Conservation (phyloP, 306 rosid species). For the Glycine tomentella region DNA sequence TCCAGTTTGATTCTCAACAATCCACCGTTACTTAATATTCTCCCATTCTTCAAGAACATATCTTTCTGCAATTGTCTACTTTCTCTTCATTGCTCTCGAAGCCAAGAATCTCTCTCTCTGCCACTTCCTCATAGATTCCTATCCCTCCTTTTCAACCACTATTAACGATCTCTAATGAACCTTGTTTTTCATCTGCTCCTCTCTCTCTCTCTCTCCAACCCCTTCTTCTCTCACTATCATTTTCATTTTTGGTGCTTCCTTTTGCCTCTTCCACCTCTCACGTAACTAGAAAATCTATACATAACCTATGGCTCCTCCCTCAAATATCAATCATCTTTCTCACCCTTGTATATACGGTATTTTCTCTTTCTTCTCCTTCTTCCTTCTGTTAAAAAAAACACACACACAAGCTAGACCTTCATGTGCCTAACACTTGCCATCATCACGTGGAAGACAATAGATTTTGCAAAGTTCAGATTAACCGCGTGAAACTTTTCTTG, state of each 20-base stretch:
- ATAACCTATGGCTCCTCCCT: slow-evolving; percentile 63
- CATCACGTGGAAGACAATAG: slow-evolving; percentile 15
- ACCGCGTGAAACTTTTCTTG: slow-evolving; percentile 10
- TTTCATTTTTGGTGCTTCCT: slow-evolving; percentile 47
- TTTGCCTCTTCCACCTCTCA: slow-evolving; percentile 38
- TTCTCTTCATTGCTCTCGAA: slow-evolving; percentile 73
- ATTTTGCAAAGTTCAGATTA: background rate
- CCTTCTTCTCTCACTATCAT: slow-evolving; percentile 57
- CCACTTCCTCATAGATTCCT: slow-evolving; percentile 69
- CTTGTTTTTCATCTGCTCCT: slow-evolving; percentile 45
- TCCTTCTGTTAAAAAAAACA: background rate
- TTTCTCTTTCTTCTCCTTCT: slow-evolving; percentile 21
- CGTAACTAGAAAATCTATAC: slow-evolving; percentile 55
- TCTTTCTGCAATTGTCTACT: slow-evolving; percentile 52
- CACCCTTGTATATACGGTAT: slow-evolving; percentile 87
- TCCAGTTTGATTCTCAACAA: slow-evolving; percentile 49
- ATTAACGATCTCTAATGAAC: slow-evolving; percentile 64
- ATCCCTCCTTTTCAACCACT: slow-evolving; percentile 53
- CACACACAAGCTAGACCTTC: slow-evolving; percentile 1
- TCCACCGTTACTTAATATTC: slow-evolving; percentile 70
- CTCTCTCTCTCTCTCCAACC: slow-evolving; percentile 5
- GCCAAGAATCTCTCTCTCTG: slow-evolving; percentile 76
- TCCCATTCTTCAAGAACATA: slow-evolving; percentile 56
- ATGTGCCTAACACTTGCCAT: slow-evolving; percentile 7
- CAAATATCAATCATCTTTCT: slow-evolving; percentile 74